Evolutionary conservation across 164 flowering plant genomes (phyloP), one percentile per base, ranked within the genome.

Genomic region (Stephania japonica): DNA sequence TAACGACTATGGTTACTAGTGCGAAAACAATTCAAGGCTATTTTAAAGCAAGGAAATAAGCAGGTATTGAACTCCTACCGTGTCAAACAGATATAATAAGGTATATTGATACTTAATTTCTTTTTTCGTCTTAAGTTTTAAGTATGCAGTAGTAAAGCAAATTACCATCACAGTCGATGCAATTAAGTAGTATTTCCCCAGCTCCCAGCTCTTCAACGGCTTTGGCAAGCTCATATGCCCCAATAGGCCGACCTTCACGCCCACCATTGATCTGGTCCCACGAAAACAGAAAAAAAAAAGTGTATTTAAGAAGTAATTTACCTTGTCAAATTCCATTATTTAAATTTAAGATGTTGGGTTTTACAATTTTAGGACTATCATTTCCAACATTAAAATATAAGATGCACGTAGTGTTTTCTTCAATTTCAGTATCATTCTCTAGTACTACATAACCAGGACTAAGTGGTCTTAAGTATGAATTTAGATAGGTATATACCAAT

Each of bases 201-300:
- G 99, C 97, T 69, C 98, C 99, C n/a, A 96, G 84, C 75, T 90
- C 95, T 81, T 93, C 97, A 70, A 93, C 99, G 44, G 98, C 98
- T 83, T 91, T 91, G 25, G 99, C 97, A 85, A 96, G 97, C 83
- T 96, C 98, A 84, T 88, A 93, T 32, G 99, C 99, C 72, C 99
- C 99, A 85, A 93, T 91, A 50, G 92, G 94, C 63, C 98, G 89
- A 72, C 93, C 99, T 81, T 91, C 99, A 80, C 99, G 82, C 59
- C 99, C 99, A 71, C 99, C 99, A 80, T 82, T 91, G 26, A 95
- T 96, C 99, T 95, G 69, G 11, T 71, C 47, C n/a, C 32, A 65
- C 16, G 81, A 56, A 23, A 74, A 65, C 23, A 41, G 61, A 42
- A 18, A 73, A 49, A 42, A 18, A 70, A 47, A 44, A 47, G 42